These are phyloP conservation scores for Coemansia sp. DNA, from an alignment of 192 early-diverging fungal genomes.

Conservation along the genomic window DNA sequence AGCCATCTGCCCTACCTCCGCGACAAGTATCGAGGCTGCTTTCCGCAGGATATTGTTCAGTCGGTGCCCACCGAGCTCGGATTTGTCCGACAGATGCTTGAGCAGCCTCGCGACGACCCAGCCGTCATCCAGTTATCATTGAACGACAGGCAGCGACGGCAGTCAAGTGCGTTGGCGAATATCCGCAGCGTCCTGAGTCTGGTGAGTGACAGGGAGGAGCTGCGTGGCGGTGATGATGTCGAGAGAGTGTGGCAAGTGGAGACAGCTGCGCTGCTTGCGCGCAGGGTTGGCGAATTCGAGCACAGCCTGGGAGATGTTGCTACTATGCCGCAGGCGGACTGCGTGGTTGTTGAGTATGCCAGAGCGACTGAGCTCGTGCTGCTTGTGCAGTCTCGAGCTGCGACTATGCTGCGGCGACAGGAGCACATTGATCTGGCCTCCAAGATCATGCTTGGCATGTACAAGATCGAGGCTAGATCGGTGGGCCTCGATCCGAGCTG, in stretches of 20 bases:
- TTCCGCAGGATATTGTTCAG: conserved; percentile 25
- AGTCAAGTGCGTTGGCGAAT: background rate
- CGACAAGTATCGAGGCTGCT: conserved; percentile 59
- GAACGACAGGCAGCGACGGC: conserved; percentile 1
- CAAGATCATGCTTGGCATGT: conserved; percentile 23
- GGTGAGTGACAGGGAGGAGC: background rate
- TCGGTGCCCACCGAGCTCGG: conserved; percentile 20
- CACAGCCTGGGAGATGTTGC: no score
- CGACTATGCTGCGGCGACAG: background rate
- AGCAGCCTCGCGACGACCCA: conserved; percentile 16
- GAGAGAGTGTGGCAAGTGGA: background rate
- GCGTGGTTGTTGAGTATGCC: conserved; percentile 18
- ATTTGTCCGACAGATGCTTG: conserved; percentile 40
- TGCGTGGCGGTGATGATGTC: background rate
- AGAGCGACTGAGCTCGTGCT: background rate
- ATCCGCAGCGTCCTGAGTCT: background rate
- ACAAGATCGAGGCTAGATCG: conserved; percentile 28
- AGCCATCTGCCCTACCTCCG: conserved; percentile 72
- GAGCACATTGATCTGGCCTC: conserved; percentile 13
- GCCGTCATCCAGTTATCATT: conserved; percentile 3
- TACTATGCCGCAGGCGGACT: background rate
- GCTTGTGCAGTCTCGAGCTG: conserved; percentile 1
- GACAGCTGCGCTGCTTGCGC: background rate
- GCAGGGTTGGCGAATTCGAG: conserved; percentile 1
- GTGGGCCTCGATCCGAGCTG: conserved; percentile 23